Evolutionary conservation across 2,329 filamentous ascomycete genomes (phyloP), one percentile per base, ranked within the genome.

Genomic region (Ophiostoma australiae): DNA sequence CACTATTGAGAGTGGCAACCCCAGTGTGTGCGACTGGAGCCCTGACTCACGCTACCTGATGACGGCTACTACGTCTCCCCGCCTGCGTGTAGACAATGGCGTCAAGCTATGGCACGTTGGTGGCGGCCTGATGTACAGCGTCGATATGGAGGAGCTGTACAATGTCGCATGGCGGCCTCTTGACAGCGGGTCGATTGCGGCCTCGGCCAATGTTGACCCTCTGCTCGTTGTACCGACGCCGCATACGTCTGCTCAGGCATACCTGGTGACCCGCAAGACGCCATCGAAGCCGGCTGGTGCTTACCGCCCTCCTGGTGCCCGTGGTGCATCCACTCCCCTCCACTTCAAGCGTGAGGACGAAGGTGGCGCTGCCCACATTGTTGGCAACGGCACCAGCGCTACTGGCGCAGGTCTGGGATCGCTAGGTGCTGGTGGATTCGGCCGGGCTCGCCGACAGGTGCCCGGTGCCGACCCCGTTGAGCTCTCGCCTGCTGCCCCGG

Each of bases 281-380:
- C 94, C 95, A 4, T 95, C 93, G 73, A 99, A 99, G 84, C 93
- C 95, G 65, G 93, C 92, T n/a, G 95, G 95, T 75, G 95, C 95
- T 3, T 99, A 99, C 80, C 90, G 95, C 67, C 95, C 95, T 55
- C 95, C 95, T 2, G 95, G 95, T 75, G 95, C 95, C 37, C 91
- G 95, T 75, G 95, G 95, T 69, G 89, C 91, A 74, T 87, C 89
- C 70, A 98, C 95, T 0, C 95, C 95, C 11, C 84, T 98, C 73
- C 92, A 95, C 76, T 99, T 98, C 84, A 97, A 97, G 85, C 93
- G 95, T 72, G 95, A 99, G 80, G 95, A 99, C 75, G 93, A 99
- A 81, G 95, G 95, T 69, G 95, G 95, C 70, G 91, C 78, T 10
- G 94, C 94, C 7, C 96, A 94, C 78, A 84, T 92, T 72, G 86